Evolutionary conservation across 805 yeast species (phyloP).

Genomic region (Starmerella bombi): DNA sequence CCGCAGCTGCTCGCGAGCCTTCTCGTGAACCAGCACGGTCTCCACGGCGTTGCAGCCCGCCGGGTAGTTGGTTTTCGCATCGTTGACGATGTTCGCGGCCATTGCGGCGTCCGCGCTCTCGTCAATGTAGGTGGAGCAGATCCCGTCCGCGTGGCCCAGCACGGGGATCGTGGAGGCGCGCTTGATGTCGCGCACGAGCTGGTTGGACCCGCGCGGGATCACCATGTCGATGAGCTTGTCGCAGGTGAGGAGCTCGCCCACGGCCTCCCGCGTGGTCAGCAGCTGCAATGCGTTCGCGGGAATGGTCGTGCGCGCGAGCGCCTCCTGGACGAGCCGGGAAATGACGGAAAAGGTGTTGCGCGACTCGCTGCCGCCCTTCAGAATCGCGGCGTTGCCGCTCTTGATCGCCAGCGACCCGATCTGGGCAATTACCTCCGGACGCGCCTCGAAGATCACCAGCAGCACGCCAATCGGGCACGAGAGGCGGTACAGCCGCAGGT

Average conservation of each 20-base stretch:
- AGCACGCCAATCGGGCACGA: constrained; percentile 93
- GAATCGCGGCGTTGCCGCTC: constrained; percentile 91
- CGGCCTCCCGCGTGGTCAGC: constrained; percentile 80
- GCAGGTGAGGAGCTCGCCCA: constrained; percentile 66
- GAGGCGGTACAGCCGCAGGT: constrained; percentile 65
- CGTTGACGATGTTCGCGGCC: constrained; percentile 65
- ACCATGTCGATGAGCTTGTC: constrained; percentile 88
- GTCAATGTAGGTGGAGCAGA: constrained; percentile 79
- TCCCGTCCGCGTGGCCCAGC: constrained; percentile 96
- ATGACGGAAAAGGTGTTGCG: constrained; percentile 69
- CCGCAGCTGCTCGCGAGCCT: constrained; percentile 29
- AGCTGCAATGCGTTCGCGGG: constrained; percentile 76
- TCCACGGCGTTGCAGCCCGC: constrained; percentile 99
- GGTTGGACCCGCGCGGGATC: constrained; percentile 96
- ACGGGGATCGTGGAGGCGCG: constrained; percentile 87
- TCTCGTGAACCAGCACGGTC: constrained; percentile 51
- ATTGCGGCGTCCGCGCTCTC: constrained; percentile 60
- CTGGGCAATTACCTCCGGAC: constrained; percentile 98
- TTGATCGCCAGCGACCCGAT: constrained; percentile 91
- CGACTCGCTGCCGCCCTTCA: constrained; percentile 96
- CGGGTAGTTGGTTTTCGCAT: constrained; percentile 89
- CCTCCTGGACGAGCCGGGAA: constrained; percentile 52
- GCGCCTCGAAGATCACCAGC: constrained; percentile 81
- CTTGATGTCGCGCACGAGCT: constrained; percentile 75
- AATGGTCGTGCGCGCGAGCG: constrained; percentile 52